Evolutionary conservation across 208 protist species (phyloP).

Genomic region (Angomonas ambiguus): DNA sequence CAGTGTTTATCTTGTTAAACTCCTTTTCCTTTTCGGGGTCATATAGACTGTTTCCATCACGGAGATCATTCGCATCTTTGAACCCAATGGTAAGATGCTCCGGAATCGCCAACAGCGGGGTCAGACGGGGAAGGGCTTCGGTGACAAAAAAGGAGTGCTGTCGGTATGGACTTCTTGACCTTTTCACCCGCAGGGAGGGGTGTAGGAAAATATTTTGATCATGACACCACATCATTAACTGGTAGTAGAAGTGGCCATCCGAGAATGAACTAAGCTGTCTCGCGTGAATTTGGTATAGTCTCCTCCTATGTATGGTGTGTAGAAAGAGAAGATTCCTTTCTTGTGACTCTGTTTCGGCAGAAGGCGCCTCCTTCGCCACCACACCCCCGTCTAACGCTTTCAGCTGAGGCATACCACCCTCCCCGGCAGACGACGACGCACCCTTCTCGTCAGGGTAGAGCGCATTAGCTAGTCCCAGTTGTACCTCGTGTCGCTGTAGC

Average conservation of each 20-base stretch:
- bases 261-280: constrained; percentile 50
- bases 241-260: constrained; percentile 71
- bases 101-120: constrained; percentile 79
- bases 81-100: constrained; percentile 76
- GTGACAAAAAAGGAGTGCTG: constrained; percentile 73
- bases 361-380: neutral
- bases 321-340: constrained; percentile 19
- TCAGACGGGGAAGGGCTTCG: constrained; percentile 41
- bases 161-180: constrained; percentile 45
- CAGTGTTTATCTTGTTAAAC: constrained; percentile 69
- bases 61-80: constrained; percentile 28
- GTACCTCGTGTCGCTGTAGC: neutral
- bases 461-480: neutral
- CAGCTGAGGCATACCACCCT: neutral
- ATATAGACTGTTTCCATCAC: constrained; percentile 27
- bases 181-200: constrained; percentile 39
- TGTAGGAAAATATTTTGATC: constrained; percentile 77
- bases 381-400: constrained; percentile 1
- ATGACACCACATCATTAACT: constrained; percentile 89
- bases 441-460: neutral
- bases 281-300: constrained; percentile 55
- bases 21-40: constrained; percentile 60
- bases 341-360: neutral
- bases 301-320: constrained; percentile 49
- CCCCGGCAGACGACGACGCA: neutral